Evolutionary conservation across 352 stramenopile species (phyloP).

Genomic region (Pythium pectinolyticum): DNA sequence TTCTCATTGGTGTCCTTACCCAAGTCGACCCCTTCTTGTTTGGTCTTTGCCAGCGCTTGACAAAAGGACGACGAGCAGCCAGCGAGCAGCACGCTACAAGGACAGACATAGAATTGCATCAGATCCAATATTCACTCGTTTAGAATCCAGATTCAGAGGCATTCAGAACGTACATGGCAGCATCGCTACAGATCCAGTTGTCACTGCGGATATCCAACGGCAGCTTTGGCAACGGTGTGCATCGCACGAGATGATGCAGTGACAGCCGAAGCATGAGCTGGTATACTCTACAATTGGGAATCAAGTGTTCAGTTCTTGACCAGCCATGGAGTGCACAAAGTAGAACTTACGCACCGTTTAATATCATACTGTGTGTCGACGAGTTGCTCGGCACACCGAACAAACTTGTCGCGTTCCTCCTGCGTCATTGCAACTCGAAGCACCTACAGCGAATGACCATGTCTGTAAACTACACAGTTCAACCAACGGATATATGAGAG

Average conservation of each 20-base stretch:
- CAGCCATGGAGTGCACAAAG: background rate
- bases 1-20: constrained; percentile 34
- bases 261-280: constrained; percentile 60
- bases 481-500: background rate
- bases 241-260: constrained; percentile 47
- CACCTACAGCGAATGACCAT: too few species aligned
- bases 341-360: constrained; percentile 36
- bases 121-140: too few species aligned
- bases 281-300: background rate
- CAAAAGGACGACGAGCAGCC: constrained; percentile 58
- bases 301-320: too few species aligned
- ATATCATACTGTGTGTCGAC: constrained; percentile 68
- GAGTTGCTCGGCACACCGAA: constrained; percentile 60
- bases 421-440: constrained; percentile 50
- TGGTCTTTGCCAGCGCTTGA: constrained; percentile 47
- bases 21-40: constrained; percentile 36
- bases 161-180: constrained; percentile 53
- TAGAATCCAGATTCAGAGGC: background rate
- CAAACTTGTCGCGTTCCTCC: constrained; percentile 48
- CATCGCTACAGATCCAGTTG: constrained; percentile 77
- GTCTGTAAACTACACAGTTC: too few species aligned
- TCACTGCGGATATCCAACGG: constrained; percentile 52
- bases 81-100: constrained; percentile 52
- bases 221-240: constrained; percentile 45
- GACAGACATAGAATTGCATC: too few species aligned